Evolutionary conservation across 257 asterid genomes (phyloP), one percentile per base, ranked within the genome.

Genomic region (Pogostemon cablin): DNA sequence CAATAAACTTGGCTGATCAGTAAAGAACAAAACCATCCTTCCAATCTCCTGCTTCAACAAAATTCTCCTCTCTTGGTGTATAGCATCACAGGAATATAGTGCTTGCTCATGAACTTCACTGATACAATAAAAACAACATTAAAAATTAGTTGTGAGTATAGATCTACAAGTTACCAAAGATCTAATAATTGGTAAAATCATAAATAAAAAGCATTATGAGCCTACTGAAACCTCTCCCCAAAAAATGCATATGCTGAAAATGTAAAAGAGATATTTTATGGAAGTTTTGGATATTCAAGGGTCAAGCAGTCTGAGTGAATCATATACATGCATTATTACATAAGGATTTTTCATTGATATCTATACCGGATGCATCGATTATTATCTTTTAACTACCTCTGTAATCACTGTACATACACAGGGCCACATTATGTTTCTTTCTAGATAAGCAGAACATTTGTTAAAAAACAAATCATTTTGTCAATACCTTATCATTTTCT

Each of bases 71-170:
- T 91, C 99, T 35, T 80, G 95, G 83, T 95, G 99, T 72, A 90
- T 84, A 76, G 90, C 84, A 85, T 91, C 97, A 81, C 96, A 89
- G 41, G 95, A 87, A 70, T 81, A 73, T 68, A 86, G 72, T 66
- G 99, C 96, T 83, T 91, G 98, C 73, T 95, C 98, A 61, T 95
- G 95, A 49, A 95, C 98, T 80, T 95, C 99, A 88, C 99, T 95
- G 87, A 78, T 69, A 75, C 56, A 63, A 81, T 67, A 76, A 71
- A 75, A 54, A 68, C 40, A 46, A 75, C 39, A 73, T 68, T 41
- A 61, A 72, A 73, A 34, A 69, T 67, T 65, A 55, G 34, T 77
- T 39, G 68, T 69, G 12, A 62, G 77, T 54, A 60, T 39, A 32
- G 71, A 9, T 73, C 70, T 46, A 62, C 74, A 71, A 77, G 65